Conservation (phyloP, 225 moss, liverwort and hornwort species). For the Pseudoscleropodium purum region DNA sequence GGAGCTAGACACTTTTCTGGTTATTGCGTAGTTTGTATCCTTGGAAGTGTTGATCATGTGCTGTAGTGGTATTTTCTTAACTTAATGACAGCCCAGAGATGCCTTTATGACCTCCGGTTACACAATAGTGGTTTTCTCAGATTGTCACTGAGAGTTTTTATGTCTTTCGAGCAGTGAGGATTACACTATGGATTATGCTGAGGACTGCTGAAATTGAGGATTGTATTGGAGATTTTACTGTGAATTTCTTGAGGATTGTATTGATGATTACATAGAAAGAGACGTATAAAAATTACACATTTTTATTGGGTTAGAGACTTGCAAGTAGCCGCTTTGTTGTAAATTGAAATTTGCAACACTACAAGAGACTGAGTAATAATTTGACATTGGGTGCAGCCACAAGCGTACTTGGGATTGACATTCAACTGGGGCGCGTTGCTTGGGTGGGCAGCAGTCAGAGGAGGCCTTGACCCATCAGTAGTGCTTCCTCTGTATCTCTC, state of each 20-base stretch:
- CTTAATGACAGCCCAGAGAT: background rate
- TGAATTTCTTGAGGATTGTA: background rate
- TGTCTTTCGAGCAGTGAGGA: background rate
- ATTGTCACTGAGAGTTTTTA: background rate
- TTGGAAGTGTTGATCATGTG: background rate
- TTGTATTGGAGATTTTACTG: background rate
- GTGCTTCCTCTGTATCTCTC: constrained; percentile 85
- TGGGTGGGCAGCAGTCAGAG: constrained; percentile 95
- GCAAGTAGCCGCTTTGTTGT: background rate
- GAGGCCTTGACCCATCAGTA: constrained; percentile 48
- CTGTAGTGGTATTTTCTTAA: background rate
- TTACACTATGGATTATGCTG: background rate
- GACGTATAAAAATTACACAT: background rate
- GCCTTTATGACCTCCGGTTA: background rate
- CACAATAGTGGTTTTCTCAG: background rate
- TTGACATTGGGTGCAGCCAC: constrained; percentile 61
- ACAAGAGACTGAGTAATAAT: background rate
- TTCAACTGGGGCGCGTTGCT: constrained; percentile 99
- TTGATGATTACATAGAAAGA: background rate
- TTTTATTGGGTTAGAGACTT: background rate
- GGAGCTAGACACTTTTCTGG: background rate
- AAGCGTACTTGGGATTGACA: constrained; percentile 97
- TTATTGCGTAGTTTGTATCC: background rate
- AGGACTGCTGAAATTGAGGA: background rate
- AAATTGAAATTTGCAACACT: background rate